phyloP scores from a whole-genome alignment of 2,329 filamentous ascomycete species.

The Thyridium curvatum region DNA sequence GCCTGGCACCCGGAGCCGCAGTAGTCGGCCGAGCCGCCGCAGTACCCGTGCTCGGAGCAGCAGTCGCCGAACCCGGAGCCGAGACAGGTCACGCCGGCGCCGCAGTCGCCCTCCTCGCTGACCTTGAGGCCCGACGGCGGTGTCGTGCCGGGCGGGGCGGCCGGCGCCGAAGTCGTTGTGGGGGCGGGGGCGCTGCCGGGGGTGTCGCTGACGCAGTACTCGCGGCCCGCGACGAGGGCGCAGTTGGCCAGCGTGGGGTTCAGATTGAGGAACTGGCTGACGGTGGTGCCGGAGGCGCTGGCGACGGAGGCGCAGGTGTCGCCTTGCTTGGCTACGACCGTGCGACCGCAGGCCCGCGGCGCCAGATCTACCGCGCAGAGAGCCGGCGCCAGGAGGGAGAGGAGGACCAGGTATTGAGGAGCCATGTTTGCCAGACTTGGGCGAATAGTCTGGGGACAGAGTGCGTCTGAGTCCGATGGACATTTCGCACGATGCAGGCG shows the following conservation, averaged over 20 bases:
- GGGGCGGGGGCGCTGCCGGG: neutral
- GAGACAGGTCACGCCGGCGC: conserved; percentile 7
- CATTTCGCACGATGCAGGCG: no score
- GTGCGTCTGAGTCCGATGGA: no score
- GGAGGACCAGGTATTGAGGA: no score
- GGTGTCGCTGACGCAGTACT: conserved; percentile 6
- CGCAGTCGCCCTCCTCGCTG: conserved; percentile 8
- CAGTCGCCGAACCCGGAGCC: conserved; percentile 8
- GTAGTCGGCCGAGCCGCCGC: conserved; percentile 7
- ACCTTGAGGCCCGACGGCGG: neutral
- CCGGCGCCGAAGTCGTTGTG: neutral
- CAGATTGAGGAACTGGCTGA: conserved; percentile 7
- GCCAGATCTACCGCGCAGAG: no score
- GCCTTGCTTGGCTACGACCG: conserved; percentile 13
- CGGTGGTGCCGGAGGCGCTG: conserved; percentile 13
- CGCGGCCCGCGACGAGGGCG: conserved; percentile 3
- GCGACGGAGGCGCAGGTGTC: conserved; percentile 17
- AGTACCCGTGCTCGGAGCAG: conserved; percentile 8
- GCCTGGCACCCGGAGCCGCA: conserved; percentile 10
- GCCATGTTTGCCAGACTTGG: no score
- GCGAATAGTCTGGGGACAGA: no score
- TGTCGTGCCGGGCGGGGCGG: neutral
- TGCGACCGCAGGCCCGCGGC: conserved; percentile 9
- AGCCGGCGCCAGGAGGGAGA: no score
- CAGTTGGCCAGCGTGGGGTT: conserved; percentile 8